These are phyloP conservation scores for Dryas alaskensis DNA, from an alignment of 306 rosid species.

Conservation along the genomic window DNA sequence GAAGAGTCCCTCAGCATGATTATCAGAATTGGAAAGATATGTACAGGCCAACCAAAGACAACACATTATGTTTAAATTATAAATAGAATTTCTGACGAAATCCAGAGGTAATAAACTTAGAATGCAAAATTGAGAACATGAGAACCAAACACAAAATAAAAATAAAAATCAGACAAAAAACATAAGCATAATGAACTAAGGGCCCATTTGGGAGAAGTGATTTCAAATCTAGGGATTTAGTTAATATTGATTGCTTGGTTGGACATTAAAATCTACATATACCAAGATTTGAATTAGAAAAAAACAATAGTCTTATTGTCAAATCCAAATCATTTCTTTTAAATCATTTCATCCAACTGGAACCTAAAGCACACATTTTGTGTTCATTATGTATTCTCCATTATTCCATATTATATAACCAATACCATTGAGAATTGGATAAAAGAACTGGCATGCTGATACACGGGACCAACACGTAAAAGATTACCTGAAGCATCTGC, in stretches of 20 bases:
- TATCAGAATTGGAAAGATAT: not conserved
- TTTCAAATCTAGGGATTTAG: not conserved
- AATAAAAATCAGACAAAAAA: not conserved
- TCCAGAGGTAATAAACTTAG: not conserved
- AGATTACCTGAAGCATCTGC: conserved; percentile 96
- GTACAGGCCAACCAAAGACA: not conserved
- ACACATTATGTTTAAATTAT: no score
- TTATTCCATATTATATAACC: not conserved
- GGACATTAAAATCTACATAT: no score
- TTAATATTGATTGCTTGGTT: no score
- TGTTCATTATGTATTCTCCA: not conserved
- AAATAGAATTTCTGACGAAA: not conserved
- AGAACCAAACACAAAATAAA: not conserved
- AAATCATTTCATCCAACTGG: not conserved
- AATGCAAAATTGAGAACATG: not conserved
- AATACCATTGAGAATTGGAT: not conserved
- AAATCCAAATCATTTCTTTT: not conserved
- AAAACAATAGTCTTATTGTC: not conserved
- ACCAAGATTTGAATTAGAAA: no score
- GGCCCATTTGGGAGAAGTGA: not conserved
- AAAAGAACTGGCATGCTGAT: not conserved
- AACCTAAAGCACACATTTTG: not conserved
- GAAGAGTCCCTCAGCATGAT: not conserved
- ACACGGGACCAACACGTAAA: not conserved
- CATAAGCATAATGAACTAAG: not conserved